Evolutionary conservation across 768 basidiomycete genomes (phyloP).

Genomic region (Russula emetica): DNA sequence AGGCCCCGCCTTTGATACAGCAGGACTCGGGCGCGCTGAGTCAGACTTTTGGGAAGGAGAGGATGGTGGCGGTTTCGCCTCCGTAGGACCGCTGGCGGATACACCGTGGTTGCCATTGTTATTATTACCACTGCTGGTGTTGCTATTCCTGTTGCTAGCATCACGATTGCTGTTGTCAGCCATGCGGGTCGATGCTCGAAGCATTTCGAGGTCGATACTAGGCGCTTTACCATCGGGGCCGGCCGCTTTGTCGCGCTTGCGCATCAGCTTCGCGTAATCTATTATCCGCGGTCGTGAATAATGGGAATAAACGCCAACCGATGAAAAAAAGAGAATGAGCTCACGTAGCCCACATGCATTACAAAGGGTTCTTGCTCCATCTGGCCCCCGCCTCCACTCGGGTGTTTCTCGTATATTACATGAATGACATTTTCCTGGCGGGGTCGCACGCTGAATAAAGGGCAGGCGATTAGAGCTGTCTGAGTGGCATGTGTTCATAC

Average conservation of each 20-base stretch:
- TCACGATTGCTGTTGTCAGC: constrained; percentile 21
- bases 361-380: constrained; percentile 78
- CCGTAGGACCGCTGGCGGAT: neutral
- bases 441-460: constrained; percentile 64
- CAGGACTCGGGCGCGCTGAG: constrained; percentile 22
- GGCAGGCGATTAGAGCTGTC: constrained; percentile 25
- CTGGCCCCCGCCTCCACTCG: constrained; percentile 84
- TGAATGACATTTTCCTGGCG: constrained; percentile 83
- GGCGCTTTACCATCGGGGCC: constrained; percentile 50
- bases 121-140: constrained; percentile 11
- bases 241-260: constrained; percentile 65
- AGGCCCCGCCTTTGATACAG: constrained; percentile 21
- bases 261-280: constrained; percentile 84
- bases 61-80: constrained; percentile 15
- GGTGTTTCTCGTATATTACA: constrained; percentile 85
- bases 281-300: constrained; percentile 2
- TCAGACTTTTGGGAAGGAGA: constrained; percentile 21
- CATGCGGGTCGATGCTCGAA: constrained; percentile 51
- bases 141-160: constrained; percentile 23
- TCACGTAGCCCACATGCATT: constrained; percentile 83
- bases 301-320: neutral
- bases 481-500: constrained; percentile 26
- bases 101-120: constrained; percentile 2
- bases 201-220: constrained; percentile 68
- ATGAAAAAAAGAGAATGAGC: constrained; percentile 34